A percentile compares a stretch with the other conserved stretches of the same genome.
phyloP scores from a whole-genome alignment of 75 land plant genomes.

The Cryptomeria japonica region DNA sequence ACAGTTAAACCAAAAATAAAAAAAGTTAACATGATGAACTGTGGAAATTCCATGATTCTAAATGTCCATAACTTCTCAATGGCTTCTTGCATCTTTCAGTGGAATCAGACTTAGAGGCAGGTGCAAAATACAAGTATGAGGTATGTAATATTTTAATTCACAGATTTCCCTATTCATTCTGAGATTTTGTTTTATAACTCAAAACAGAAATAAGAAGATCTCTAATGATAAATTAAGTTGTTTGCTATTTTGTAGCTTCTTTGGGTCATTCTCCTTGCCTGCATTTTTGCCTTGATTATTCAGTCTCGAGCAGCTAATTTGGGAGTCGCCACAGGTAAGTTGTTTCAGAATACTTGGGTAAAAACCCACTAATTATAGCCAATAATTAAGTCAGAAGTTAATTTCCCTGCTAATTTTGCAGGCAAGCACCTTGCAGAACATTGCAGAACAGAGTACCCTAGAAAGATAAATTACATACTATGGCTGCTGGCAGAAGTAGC shows the following conservation, averaged over 20 bases:
- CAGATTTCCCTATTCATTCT: neutral
- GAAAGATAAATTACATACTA: conserved; percentile 42
- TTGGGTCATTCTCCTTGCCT: conserved; percentile 69
- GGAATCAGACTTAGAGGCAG: conserved; percentile 72
- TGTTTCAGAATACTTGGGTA: neutral
- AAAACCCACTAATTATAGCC: neutral
- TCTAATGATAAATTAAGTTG: too few relatives aligned
- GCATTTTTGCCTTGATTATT: conserved; percentile 72
- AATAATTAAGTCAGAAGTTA: neutral
- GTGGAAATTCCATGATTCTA: too few relatives aligned
- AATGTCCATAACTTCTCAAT: too few relatives aligned
- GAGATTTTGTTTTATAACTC: neutral
- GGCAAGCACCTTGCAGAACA: neutral
- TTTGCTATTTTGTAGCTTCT: conserved; percentile 35
- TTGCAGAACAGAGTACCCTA: conserved; percentile 43
- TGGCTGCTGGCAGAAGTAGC: conserved; percentile 86
- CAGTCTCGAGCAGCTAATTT: conserved; percentile 87
- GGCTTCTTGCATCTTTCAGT: conserved; percentile 25
- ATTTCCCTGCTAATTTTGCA: conserved; percentile 5
- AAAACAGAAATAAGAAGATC: too few relatives aligned
- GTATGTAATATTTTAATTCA: conserved; percentile 10
- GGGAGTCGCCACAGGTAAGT: conserved; percentile 76
- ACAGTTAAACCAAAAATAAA: too few relatives aligned
- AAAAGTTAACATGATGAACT: too few relatives aligned
- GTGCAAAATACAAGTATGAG: conserved; percentile 62